Conservation (phyloP, 2,329 filamentous ascomycete species). For the Fusarium torulosum region DNA sequence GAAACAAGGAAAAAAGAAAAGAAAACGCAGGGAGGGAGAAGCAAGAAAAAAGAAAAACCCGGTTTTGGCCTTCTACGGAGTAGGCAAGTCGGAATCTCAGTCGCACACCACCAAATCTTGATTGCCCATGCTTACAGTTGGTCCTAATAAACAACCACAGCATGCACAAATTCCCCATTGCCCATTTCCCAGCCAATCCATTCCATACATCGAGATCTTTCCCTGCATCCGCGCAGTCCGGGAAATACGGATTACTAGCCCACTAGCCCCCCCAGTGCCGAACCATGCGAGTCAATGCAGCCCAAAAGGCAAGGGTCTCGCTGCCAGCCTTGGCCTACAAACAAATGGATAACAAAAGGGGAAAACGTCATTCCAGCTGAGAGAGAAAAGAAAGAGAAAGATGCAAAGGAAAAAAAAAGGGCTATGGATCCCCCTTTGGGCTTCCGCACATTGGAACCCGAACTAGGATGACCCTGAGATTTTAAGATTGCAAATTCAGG, state of each 20-base stretch:
- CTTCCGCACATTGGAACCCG: slow-evolving; percentile 27
- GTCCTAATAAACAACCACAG: not conserved
- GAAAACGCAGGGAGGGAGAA: not conserved
- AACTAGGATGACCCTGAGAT: slow-evolving; percentile 39
- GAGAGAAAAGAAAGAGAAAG: too few species aligned
- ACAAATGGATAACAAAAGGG: not conserved
- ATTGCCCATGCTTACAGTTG: not conserved
- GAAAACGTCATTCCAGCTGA: slow-evolving; percentile 23
- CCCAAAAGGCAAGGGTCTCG: not conserved
- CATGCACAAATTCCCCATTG: not conserved
- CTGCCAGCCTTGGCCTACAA: not conserved
- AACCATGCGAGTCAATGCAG: slow-evolving; percentile 5
- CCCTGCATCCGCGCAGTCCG: not conserved
- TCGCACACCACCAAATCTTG: slow-evolving; percentile 5
- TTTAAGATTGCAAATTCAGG: slow-evolving; percentile 36
- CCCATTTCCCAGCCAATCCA: slow-evolving; percentile 6
- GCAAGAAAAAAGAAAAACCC: not conserved
- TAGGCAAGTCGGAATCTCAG: slow-evolving; percentile 9
- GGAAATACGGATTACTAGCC: not conserved
- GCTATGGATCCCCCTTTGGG: slow-evolving; percentile 19
- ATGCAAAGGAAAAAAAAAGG: too few species aligned
- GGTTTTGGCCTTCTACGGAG: not conserved
- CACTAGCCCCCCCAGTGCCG: too few species aligned
- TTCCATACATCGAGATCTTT: slow-evolving; percentile 31
- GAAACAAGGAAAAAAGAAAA: not conserved